These are phyloP conservation scores for Prosopis cineraria DNA, from an alignment of 306 rosid genomes.

Conservation along the genomic window DNA sequence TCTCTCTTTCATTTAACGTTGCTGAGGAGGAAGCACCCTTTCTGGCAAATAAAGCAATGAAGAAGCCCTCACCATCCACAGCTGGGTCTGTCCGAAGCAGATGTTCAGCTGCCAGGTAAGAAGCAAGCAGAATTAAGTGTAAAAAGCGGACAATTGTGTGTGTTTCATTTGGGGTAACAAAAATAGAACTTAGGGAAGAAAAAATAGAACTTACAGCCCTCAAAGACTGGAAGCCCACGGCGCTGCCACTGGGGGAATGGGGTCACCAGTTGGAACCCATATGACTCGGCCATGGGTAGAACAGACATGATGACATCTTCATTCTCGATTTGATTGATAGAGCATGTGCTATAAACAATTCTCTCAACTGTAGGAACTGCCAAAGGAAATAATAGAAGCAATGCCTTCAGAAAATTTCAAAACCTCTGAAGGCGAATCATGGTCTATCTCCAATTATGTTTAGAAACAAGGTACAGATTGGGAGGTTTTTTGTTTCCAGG, in stretches of 20 bases:
- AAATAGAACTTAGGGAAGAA: background rate
- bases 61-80: constrained; percentile 85
- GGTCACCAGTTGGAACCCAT: constrained; percentile 59
- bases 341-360: constrained; percentile 86
- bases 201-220: constrained; percentile 59
- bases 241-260: constrained; percentile 70
- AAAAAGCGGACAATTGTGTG: background rate
- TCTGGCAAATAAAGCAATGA: constrained; percentile 69
- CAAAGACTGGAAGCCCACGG: constrained; percentile 66
- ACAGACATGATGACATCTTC: constrained; percentile 76
- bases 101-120: constrained; percentile 48
- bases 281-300: constrained; percentile 63
- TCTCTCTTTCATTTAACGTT: background rate
- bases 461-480: background rate
- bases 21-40: background rate
- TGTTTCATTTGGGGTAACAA: background rate
- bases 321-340: constrained; percentile 73
- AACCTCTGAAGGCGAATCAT: background rate
- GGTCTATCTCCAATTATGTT: background rate
- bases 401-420: background rate
- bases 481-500: background rate
- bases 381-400: constrained; percentile 7
- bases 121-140: background rate
- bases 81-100: constrained; percentile 70
- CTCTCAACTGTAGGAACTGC: constrained; percentile 84